phyloP scores from a whole-genome alignment of 2,329 filamentous ascomycete genomes.

The Cytospora leucostoma region DNA sequence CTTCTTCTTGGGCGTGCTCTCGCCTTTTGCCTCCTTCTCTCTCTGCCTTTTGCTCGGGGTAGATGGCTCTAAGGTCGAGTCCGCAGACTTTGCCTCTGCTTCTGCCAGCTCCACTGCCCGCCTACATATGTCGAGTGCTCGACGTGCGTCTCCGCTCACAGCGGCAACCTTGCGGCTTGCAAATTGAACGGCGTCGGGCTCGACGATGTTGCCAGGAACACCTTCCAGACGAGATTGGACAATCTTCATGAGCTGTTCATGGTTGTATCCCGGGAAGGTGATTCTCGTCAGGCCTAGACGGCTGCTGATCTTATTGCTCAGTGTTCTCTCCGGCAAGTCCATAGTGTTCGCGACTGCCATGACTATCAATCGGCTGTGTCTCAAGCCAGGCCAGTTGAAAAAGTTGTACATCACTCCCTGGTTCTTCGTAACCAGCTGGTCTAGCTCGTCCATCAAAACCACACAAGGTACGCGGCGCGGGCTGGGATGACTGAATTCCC shows the following conservation, averaged over 20 bases:
- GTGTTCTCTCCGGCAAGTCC: constrained; percentile 92
- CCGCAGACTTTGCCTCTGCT: constrained; percentile 54
- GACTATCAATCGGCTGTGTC: constrained; percentile 91
- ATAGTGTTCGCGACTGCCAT: constrained; percentile 98
- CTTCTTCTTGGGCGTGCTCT: constrained; percentile 39
- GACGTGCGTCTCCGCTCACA: constrained; percentile 89
- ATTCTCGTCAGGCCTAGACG: constrained; percentile 86
- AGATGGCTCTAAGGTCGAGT: constrained; percentile 46
- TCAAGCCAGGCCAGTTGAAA: constrained; percentile 96
- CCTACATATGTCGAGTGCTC: constrained; percentile 92
- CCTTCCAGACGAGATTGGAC: constrained; percentile 91
- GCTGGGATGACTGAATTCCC: constrained; percentile 89
- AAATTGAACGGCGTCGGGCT: constrained; percentile 92
- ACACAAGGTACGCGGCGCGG: constrained; percentile 92
- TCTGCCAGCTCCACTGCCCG: constrained; percentile 95
- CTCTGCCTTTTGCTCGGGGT: constrained; percentile 62
- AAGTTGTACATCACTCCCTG: constrained; percentile 99
- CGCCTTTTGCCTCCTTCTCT: constrained; percentile 32
- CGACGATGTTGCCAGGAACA: constrained; percentile 85
- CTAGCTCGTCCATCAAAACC: constrained; percentile 96
- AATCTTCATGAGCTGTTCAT: constrained; percentile 96
- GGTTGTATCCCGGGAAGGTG: constrained; percentile 95
- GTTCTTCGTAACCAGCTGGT: constrained; percentile 96
- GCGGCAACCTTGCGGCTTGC: constrained; percentile 95
- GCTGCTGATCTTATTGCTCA: constrained; percentile 98